Evolutionary conservation across 2,329 filamentous ascomycete species (phyloP).

Genomic region (Fusarium chuoi): DNA sequence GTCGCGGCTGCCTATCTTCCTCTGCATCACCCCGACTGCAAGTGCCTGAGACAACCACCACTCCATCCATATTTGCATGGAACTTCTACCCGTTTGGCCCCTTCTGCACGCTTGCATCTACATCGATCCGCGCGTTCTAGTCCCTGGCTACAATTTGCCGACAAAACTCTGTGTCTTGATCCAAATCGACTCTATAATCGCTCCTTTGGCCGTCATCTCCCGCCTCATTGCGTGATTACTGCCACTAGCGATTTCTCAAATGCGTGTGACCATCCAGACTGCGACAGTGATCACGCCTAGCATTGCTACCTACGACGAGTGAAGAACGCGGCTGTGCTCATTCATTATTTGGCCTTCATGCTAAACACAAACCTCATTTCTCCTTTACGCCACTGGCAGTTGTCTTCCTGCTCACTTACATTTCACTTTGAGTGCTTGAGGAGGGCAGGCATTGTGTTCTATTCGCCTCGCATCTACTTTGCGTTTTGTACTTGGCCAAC

Average conservation of each 20-base stretch:
- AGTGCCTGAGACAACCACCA: constrained; percentile 17
- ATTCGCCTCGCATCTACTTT: constrained; percentile 9
- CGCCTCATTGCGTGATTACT: constrained; percentile 40
- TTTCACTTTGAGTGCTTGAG: constrained; percentile 5
- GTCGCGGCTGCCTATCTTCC: constrained; percentile 14
- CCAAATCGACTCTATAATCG: constrained; percentile 9
- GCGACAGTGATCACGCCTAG: constrained; percentile 28
- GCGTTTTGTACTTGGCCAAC: constrained; percentile 10
- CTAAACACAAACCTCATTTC: constrained; percentile 6
- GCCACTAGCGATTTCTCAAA: constrained; percentile 32
- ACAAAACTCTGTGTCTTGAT: constrained; percentile 23
- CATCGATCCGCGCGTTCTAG: constrained; percentile 4
- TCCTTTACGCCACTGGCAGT: not conserved
- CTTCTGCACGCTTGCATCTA: constrained; percentile 9
- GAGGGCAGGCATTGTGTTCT: constrained; percentile 4
- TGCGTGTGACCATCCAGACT: constrained; percentile 39
- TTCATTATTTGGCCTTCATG: constrained; percentile 23
- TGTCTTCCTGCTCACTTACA: constrained; percentile 1
- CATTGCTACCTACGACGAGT: constrained; percentile 22
- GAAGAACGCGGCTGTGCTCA: constrained; percentile 30
- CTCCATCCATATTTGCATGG: constrained; percentile 4
- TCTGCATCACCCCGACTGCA: constrained; percentile 19
- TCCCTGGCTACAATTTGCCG: constrained; percentile 22
- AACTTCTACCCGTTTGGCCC: constrained; percentile 5
- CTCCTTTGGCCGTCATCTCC: constrained; percentile 23